phyloP scores from a whole-genome alignment of 1,284 basidiomycete species.

The Porogramme epimiltina region DNA sequence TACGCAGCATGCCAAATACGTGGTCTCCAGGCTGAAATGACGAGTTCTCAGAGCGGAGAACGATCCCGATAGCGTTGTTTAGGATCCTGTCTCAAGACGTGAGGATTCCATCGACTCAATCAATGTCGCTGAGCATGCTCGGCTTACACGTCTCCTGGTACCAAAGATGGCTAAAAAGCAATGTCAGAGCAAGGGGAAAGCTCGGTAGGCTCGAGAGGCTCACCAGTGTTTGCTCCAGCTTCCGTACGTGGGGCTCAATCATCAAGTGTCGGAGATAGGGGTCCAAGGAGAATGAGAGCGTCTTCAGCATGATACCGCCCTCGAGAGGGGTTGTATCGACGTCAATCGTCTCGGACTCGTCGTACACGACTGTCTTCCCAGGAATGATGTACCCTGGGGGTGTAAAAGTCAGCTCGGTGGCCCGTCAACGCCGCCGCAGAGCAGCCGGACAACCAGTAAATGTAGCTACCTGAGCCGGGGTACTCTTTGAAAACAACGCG shows the following conservation, averaged over 20 bases:
- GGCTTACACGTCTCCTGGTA: not conserved
- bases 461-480: not conserved
- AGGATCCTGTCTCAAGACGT: conserved; percentile 8
- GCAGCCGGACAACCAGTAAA: too few relatives aligned
- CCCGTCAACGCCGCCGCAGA: too few relatives aligned
- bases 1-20: conserved; percentile 38
- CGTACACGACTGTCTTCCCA: conserved; percentile 50
- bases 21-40: conserved; percentile 44
- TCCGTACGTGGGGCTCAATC: conserved; percentile 24
- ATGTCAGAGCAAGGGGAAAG: too few relatives aligned
- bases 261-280: conserved; percentile 47
- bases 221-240: not conserved
- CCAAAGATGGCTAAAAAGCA: not conserved
- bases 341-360: conserved; percentile 49
- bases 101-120: not conserved
- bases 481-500: conserved; percentile 19
- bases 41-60: conserved; percentile 44
- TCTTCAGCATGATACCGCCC: conserved; percentile 56
- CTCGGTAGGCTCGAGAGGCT: too few relatives aligned
- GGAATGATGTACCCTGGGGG: conserved; percentile 30
- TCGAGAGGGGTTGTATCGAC: conserved; percentile 46
- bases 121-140: not conserved
- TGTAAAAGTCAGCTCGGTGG: not conserved
- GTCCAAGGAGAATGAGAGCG: conserved; percentile 47
- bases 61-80: conserved; percentile 39